Conservation (phyloP, 495 filamentous ascomycete species). For the Penicillium maclennaniae region DNA sequence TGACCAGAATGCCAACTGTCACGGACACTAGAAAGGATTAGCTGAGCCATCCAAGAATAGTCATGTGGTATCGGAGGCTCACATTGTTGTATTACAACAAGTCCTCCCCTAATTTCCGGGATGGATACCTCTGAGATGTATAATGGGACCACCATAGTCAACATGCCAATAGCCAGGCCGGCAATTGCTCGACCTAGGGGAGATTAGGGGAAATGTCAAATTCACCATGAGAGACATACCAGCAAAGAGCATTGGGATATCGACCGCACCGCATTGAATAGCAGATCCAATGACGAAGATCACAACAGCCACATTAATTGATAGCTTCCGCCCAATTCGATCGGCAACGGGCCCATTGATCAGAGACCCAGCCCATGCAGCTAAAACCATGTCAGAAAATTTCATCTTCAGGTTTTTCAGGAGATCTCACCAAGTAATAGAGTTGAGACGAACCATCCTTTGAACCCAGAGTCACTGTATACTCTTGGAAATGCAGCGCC, state of each 20-base stretch:
- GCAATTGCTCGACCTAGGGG: conserved; percentile 66
- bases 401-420: neutral
- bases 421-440: conserved; percentile 60
- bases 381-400: conserved; percentile 36
- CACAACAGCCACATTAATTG: conserved; percentile 65
- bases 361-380: conserved; percentile 76
- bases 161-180: conserved; percentile 37
- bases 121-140: conserved; percentile 45
- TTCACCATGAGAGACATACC: conserved; percentile 34
- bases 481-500: conserved; percentile 59
- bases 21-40: conserved; percentile 53
- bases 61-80: conserved; percentile 1
- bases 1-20: conserved; percentile 76
- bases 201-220: neutral
- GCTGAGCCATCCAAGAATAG: neutral
- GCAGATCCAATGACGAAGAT: conserved; percentile 77
- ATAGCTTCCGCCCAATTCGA: conserved; percentile 67
- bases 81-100: conserved; percentile 76
- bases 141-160: conserved; percentile 44
- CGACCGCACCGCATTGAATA: conserved; percentile 55
- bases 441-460: conserved; percentile 77
- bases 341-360: conserved; percentile 75
- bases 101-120: conserved; percentile 61
- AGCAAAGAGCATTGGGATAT: conserved; percentile 63
- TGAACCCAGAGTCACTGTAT: conserved; percentile 57